These are phyloP conservation scores for Pueraria montana DNA, from an alignment of 306 rosid genomes.

Conservation along the genomic window DNA sequence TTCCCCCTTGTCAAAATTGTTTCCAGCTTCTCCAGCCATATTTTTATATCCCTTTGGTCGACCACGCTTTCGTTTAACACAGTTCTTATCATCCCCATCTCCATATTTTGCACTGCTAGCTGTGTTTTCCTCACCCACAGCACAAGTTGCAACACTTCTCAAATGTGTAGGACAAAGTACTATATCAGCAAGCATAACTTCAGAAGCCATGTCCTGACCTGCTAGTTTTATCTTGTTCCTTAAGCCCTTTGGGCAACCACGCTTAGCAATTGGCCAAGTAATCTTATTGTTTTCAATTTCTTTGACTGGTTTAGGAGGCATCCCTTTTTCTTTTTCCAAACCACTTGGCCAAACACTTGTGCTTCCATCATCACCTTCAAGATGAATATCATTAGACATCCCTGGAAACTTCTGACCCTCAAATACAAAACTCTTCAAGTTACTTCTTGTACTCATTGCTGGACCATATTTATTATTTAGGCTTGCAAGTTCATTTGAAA, in stretches of 20 bases:
- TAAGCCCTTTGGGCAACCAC: neutral
- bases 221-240: neutral
- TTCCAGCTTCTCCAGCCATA: slow-evolving; percentile 30
- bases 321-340: neutral
- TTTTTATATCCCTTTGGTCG: neutral
- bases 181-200: too few relatives aligned
- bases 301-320: neutral
- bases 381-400: neutral
- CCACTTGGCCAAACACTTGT: neutral
- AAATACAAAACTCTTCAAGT: neutral
- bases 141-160: too few relatives aligned
- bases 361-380: neutral
- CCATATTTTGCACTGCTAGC: too few relatives aligned
- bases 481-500: neutral
- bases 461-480: neutral
- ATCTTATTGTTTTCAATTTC: neutral
- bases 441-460: neutral
- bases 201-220: neutral
- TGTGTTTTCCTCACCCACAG: too few relatives aligned
- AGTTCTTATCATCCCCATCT: too few relatives aligned
- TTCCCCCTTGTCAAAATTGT: slow-evolving; percentile 22
- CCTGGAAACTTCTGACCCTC: neutral
- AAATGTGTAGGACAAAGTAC: too few relatives aligned
- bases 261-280: neutral
- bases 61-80: neutral